Base-by-base conservation (phyloP, 768 basidiomycete genomes). In the Exsudoporus frostii region DNA sequence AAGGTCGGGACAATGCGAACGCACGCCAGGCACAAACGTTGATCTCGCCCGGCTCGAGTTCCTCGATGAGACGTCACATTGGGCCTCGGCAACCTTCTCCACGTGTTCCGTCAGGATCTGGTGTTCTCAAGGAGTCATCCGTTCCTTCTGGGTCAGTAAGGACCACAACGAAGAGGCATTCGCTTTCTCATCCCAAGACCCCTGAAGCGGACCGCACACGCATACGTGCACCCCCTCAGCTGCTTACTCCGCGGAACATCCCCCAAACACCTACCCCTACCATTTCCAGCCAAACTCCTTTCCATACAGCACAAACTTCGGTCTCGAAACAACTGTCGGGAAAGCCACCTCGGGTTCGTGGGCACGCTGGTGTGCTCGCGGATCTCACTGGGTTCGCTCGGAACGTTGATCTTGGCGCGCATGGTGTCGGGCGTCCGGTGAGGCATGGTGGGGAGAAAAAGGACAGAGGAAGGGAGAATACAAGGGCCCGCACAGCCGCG, bases 351-450 rank as follows among this genome's bases (percentile, higher is more conserved):
- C 58, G 67, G 10, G 24, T 45, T 0, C 68, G 68, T 42, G 57
- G 64, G 17, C 68, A 62, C 11, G 65, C 50, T 19, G 68, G 70
- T 17, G 73, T 70, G 22, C 63, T 80, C 9, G 69, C 63, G 10
- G 77, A 80, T 49, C 58, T 78, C 25, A 78, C 76, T 6, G 68
- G 69, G 7, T 61, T 72, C 20, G 61, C 67, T 53, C 66, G 65
- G 41, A 71, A 72, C 27, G 67, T 67, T 45, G 69, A 69, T 44
- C 45, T 67, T 0, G 52, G 59, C 14, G 71, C 63, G 15, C 71
- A 67, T 47, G 69, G 69, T 17, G 50, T 70, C 27, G 68, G 60
- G 33, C 54, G 45, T 36, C 56, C 52, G 4, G 39, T 27, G 13
- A 67, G 10, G 42, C 60, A 40, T 14, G 48, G 22, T 10, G 39